Evolutionary conservation across 257 asterid genomes (phyloP).

Genomic region (Leptodermis oblonga): DNA sequence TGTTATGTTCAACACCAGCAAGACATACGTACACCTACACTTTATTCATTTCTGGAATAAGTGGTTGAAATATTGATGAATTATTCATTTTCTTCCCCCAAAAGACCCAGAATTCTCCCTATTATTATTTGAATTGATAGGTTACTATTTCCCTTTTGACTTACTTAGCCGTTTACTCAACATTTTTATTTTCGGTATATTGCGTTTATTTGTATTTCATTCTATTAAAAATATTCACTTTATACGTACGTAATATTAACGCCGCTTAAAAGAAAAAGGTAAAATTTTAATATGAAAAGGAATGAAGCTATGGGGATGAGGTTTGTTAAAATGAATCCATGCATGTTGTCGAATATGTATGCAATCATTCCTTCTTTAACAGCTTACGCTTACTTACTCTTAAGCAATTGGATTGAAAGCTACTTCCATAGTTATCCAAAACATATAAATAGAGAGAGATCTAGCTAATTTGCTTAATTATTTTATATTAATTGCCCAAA

Average conservation of each 20-base stretch:
- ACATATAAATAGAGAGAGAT: neutral
- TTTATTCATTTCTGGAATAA: neutral
- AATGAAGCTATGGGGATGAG: neutral
- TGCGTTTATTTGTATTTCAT: too few relatives aligned
- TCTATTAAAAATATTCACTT: too few relatives aligned
- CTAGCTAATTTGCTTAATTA: neutral
- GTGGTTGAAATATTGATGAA: neutral
- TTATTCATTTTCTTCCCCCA: neutral
- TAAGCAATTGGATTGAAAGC: neutral
- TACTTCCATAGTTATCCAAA: neutral
- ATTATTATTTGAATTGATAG: neutral
- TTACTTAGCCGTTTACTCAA: too few relatives aligned
- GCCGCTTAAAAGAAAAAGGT: too few relatives aligned
- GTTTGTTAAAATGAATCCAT: slow-evolving; percentile 1
- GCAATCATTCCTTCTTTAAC: slow-evolving; percentile 1
- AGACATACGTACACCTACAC: neutral
- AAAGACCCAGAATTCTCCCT: neutral
- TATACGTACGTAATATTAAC: too few relatives aligned
- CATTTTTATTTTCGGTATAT: too few relatives aligned
- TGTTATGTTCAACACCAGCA: neutral
- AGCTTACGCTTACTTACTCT: neutral
- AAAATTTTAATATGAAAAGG: neutral
- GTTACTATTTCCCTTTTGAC: neutral
- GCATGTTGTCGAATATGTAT: slow-evolving; percentile 3
- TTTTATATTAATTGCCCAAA: neutral